Conservation (phyloP, 2,329 filamentous ascomycete species). For the Beauveria asiatica region DNA sequence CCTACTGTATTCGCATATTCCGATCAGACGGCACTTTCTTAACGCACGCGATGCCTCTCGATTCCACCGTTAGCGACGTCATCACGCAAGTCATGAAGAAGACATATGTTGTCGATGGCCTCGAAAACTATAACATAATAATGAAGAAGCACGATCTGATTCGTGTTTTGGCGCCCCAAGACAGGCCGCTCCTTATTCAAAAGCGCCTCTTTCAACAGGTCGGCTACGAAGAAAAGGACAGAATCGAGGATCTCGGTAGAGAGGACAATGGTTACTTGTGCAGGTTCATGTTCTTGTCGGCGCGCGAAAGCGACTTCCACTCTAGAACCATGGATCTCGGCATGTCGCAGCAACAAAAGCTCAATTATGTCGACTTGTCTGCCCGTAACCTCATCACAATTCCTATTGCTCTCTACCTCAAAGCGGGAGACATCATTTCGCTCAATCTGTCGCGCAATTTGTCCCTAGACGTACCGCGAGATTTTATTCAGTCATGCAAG, state of each 20-base stretch:
- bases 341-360: slow-evolving; percentile 76
- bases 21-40: slow-evolving; percentile 89
- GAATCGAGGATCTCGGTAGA: slow-evolving; percentile 84
- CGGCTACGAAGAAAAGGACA: slow-evolving; percentile 79
- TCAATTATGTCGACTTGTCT: slow-evolving; percentile 87
- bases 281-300: slow-evolving; percentile 88
- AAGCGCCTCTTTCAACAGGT: slow-evolving; percentile 85
- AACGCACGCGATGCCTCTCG: slow-evolving; percentile 75
- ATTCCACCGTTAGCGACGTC: slow-evolving; percentile 78
- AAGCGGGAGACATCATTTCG: slow-evolving; percentile 85
- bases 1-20: slow-evolving; percentile 93
- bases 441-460: slow-evolving; percentile 90
- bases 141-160: slow-evolving; percentile 88
- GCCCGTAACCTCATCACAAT: slow-evolving; percentile 90
- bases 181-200: slow-evolving; percentile 83
- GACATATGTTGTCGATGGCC: slow-evolving; percentile 79
- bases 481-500: slow-evolving; percentile 90
- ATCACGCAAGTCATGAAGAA: slow-evolving; percentile 90
- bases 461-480: slow-evolving; percentile 84
- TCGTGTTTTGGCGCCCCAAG: slow-evolving; percentile 66
- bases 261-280: slow-evolving; percentile 97
- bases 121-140: slow-evolving; percentile 93
- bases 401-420: slow-evolving; percentile 86
- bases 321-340: slow-evolving; percentile 64
- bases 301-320: slow-evolving; percentile 74